Percentiles rank a stretch among this genome's conserved stretches.
Evolutionary conservation across 352 stramenopile genomes (phyloP).

Genomic region (Lagenidium sp.): DNA sequence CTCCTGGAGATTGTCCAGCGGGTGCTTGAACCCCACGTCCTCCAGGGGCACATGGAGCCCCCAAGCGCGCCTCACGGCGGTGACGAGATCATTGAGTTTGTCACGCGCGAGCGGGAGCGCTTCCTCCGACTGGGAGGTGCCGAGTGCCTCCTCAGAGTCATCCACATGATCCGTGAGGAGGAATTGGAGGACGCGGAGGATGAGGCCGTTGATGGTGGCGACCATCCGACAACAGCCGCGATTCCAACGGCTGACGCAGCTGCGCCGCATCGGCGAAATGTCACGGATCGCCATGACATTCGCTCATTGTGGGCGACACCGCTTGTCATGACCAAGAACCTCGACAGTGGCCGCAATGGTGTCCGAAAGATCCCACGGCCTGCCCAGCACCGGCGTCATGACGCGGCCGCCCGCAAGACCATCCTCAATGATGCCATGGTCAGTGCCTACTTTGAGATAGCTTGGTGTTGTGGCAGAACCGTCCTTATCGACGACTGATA

Average conservation of each 20-base stretch:
- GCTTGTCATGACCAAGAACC: conserved; percentile 17
- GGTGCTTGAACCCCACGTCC: conserved; percentile 53
- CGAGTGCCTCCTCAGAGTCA: conserved; percentile 64
- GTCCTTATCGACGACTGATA: no score
- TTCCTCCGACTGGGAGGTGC: conserved; percentile 69
- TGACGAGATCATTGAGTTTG: conserved; percentile 18
- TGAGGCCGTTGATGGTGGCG: background rate
- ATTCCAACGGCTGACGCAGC: conserved; percentile 1
- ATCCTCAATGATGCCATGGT: conserved; percentile 72
- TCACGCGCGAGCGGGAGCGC: conserved; percentile 41
- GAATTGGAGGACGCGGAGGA: conserved; percentile 29
- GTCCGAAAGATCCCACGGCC: conserved; percentile 26
- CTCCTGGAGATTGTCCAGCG: conserved; percentile 68
- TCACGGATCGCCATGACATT: conserved; percentile 34
- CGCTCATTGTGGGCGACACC: conserved; percentile 48
- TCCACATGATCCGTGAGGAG: conserved; percentile 55
- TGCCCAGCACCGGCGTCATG: no score
- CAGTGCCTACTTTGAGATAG: background rate
- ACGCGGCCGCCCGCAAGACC: conserved; percentile 36
- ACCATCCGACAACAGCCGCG: background rate
- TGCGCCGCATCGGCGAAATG: conserved; percentile 17
- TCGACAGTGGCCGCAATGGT: no score
- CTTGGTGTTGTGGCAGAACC: no score
- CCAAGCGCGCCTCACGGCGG: no score
- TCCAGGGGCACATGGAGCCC: no score